Conservation (phyloP, 768 basidiomycete genomes). For the Leccinum broughii region DNA sequence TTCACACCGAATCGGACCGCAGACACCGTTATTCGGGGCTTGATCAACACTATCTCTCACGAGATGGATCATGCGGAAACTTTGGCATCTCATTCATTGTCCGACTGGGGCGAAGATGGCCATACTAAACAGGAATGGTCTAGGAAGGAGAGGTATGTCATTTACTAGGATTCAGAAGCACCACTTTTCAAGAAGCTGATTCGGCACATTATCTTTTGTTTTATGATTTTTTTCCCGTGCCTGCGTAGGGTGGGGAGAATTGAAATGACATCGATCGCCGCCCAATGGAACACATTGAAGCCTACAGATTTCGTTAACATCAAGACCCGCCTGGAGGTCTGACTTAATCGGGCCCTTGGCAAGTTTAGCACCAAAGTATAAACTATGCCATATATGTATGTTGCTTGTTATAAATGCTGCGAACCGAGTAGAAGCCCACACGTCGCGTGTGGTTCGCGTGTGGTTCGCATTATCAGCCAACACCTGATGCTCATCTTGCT, state of each 20-base stretch:
- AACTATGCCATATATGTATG: constrained; percentile 22
- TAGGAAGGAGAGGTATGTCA: constrained; percentile 49
- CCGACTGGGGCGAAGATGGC: constrained; percentile 56
- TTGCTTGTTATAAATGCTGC: constrained; percentile 13
- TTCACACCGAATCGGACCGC: constrained; percentile 64
- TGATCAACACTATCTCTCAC: constrained; percentile 51
- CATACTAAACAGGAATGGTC: constrained; percentile 55
- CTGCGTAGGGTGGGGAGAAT: constrained; percentile 49
- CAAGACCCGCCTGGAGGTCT: constrained; percentile 58
- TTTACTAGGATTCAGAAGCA: constrained; percentile 25
- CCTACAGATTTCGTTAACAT: constrained; percentile 53
- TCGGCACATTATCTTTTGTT: not conserved
- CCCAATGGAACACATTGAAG: constrained; percentile 49
- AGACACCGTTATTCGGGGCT: constrained; percentile 50
- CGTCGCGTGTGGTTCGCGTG: constrained; percentile 7
- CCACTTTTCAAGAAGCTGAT: constrained; percentile 11
- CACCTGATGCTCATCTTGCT: not conserved
- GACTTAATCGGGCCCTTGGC: constrained; percentile 17
- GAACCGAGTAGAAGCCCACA: constrained; percentile 3
- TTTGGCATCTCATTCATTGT: constrained; percentile 36
- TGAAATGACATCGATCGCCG: constrained; percentile 53
- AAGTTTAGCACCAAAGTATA: constrained; percentile 10
- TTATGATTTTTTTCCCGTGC: constrained; percentile 5
- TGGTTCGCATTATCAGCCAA: constrained; percentile 2
- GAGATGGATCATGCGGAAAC: constrained; percentile 35